phyloP scores from a whole-genome alignment of 768 basidiomycete genomes.

The Coprinellus micaceus region DNA sequence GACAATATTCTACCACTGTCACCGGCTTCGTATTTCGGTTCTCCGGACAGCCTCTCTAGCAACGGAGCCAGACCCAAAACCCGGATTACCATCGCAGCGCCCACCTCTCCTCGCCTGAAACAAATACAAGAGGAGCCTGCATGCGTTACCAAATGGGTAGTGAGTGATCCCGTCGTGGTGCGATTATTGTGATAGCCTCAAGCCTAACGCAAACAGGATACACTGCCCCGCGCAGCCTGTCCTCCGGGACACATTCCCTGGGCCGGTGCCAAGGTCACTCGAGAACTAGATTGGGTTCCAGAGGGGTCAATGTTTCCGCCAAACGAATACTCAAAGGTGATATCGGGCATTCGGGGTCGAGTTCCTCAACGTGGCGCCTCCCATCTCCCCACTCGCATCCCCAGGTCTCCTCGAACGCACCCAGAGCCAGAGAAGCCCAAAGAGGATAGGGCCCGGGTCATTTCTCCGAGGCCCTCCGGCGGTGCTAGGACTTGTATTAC shows the following conservation, averaged over 20 bases:
- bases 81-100: conserved; percentile 24
- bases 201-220: conserved; percentile 20
- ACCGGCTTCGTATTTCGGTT: not conserved
- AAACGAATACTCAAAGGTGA: conserved; percentile 23
- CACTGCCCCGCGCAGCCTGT: conserved; percentile 21
- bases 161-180: conserved; percentile 23
- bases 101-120: conserved; percentile 36
- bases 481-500: too few species aligned
- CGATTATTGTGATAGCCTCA: not conserved
- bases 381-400: not conserved
- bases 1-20: conserved; percentile 3
- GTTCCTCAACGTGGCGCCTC: not conserved
- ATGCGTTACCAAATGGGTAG: conserved; percentile 39
- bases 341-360: conserved; percentile 9
- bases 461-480: too few species aligned
- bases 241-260: conserved; percentile 40
- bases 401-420: too few species aligned
- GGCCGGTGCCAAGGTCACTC: conserved; percentile 22
- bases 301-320: conserved; percentile 38
- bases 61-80: not conserved
- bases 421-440: too few species aligned
- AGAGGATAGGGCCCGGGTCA: not conserved
- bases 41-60: not conserved
- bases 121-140: conserved; percentile 36
- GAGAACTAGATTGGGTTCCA: conserved; percentile 29